Conservation (phyloP, 169 alveolate species). For the Cryptosporidium parvum region DNA sequence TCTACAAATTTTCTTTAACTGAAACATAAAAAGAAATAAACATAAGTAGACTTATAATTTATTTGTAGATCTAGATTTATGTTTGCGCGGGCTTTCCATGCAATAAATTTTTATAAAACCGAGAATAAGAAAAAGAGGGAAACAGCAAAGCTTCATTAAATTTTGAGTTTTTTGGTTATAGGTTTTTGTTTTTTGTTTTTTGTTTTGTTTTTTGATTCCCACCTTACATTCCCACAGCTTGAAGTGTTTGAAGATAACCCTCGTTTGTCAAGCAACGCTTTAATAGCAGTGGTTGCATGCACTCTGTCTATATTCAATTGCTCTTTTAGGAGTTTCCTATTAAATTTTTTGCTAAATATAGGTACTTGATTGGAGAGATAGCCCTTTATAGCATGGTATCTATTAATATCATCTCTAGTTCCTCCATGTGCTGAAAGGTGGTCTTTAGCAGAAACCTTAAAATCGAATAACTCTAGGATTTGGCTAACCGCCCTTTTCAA, state of each 20-base stretch:
- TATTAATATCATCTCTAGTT: constrained; percentile 48
- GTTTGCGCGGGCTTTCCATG: constrained; percentile 58
- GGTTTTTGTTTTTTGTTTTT: background rate
- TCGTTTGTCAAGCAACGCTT: constrained; percentile 3
- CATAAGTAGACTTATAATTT: constrained; percentile 49
- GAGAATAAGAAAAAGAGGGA: background rate
- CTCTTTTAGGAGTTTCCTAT: background rate
- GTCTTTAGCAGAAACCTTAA: constrained; percentile 5
- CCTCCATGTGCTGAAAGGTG: background rate
- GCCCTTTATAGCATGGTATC: constrained; percentile 21
- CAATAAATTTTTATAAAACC: constrained; percentile 9
- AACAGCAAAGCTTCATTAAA: background rate
- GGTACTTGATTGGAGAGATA: background rate
- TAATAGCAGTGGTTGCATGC: background rate
- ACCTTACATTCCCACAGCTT: background rate
- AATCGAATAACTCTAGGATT: constrained; percentile 13
- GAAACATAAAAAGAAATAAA: constrained; percentile 6
- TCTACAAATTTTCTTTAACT: background rate
- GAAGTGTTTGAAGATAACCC: background rate
- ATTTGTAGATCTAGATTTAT: constrained; percentile 71
- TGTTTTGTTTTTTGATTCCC: background rate
- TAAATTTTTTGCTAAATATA: background rate
- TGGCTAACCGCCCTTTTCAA: constrained; percentile 11
- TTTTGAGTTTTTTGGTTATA: background rate
- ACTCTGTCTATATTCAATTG: background rate